Base-by-base conservation (phyloP, 306 rosid species). In the Hippophae gyantsensis region DNA sequence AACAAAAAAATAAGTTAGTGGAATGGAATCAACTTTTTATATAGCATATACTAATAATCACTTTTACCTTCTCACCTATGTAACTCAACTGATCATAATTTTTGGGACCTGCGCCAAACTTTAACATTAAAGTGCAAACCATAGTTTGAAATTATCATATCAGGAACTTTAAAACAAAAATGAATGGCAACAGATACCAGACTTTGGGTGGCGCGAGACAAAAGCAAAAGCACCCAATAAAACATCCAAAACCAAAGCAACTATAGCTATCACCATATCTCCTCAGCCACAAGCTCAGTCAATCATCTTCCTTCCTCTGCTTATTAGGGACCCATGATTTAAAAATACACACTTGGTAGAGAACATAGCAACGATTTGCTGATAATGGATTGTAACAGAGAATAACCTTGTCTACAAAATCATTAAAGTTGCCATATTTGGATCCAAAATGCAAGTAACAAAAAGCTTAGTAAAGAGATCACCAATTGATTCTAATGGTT, bases 231-330 rank as follows among this genome's bases (percentile, higher is more conserved):
- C 41, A 61, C 61, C 84, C 27, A 85, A 26, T 23, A 82, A 44
- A 48, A 82, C 14, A 62, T 87, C 77, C 49, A 82, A 60, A 64
- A 82, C 26, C 82, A 82, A 67, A 66, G 75, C 78, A 44, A 72
- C 76, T 43, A 69, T 75, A 57, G 69, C 79, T 18, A 83, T 57
- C 70, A 77, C 23, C 94, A 79, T 88, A 46, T 52, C 58, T 52
- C 38, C 38, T 27, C 38, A 27, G 38, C 38, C 4, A 27, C 42
- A 14, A 76, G 68, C 47, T 62, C 50, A 46, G 61, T 48, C 38
- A 27, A 27, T 2, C 38, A 27, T 1, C 38, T 27, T 60, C 48
- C 68, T 65, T 18, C 53, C 44, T 53, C 55, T 52, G 45, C 69
- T 48, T 43, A 72, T 2, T 65, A 56, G 67, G 56, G 57, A 6